Evolutionary conservation across 2,329 filamentous ascomycete genomes (phyloP).

Genomic region (Alternaria dauci): DNA sequence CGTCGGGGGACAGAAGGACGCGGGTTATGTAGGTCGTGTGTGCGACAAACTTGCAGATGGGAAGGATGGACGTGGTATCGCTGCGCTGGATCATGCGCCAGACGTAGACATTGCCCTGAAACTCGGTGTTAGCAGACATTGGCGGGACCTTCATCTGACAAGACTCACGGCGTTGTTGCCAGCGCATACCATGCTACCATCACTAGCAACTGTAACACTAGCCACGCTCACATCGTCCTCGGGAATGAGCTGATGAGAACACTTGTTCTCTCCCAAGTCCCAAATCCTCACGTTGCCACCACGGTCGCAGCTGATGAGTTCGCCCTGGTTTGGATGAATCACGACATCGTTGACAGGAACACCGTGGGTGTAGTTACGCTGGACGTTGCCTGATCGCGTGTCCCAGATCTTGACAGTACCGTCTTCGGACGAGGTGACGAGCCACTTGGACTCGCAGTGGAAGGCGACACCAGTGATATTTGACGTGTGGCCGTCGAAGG

Average conservation of each 20-base stretch:
- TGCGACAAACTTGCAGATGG: constrained; percentile 87
- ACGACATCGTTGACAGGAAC: constrained; percentile 95
- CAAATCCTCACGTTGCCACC: constrained; percentile 92
- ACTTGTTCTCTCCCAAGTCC: constrained; percentile 97
- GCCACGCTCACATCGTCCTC: constrained; percentile 94
- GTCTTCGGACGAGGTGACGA: constrained; percentile 97
- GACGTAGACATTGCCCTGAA: constrained; percentile 92
- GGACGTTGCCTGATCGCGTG: constrained; percentile 82
- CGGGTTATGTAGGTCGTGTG: constrained; percentile 94
- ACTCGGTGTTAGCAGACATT: constrained; percentile 2
- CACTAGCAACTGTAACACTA: constrained; percentile 94
- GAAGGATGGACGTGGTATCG: constrained; percentile 83
- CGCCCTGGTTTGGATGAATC: constrained; percentile 98
- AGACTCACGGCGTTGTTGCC: constrained; percentile 82
- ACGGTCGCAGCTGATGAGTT: constrained; percentile 95
- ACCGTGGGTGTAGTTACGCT: constrained; percentile 91
- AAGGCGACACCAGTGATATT: constrained; percentile 98
- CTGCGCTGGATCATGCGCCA: constrained; percentile 89
- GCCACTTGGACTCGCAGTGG: constrained; percentile 99
- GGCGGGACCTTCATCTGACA: not conserved
- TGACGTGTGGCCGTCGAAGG: constrained; percentile 93
- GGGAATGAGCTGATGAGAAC: constrained; percentile 93
- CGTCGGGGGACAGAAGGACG: constrained; percentile 88
- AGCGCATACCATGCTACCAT: constrained; percentile 90
- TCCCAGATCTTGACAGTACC: constrained; percentile 98